Percentiles rank a stretch among this genome's conserved stretches.
phyloP scores from a whole-genome alignment of 805 yeast species.

The Alloascoidea africana region DNA sequence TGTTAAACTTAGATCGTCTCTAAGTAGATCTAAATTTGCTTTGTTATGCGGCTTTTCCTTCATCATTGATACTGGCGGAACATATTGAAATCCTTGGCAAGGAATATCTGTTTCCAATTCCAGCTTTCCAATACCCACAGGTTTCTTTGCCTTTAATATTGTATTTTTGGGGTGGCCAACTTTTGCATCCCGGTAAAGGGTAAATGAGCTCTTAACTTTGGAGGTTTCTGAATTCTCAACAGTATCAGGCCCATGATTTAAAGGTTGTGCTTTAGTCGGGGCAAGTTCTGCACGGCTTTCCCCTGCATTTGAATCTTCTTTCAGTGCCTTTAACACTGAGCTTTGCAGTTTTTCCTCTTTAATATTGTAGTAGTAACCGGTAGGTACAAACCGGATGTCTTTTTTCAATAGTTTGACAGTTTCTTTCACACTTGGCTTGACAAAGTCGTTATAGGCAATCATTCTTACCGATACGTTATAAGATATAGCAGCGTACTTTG shows the following conservation, averaged over 20 bases:
- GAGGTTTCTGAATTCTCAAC: neutral
- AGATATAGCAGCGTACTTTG: neutral
- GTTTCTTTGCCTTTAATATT: too few relatives aligned
- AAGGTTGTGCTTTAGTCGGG: neutral
- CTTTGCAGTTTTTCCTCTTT: slow-evolving; percentile 1
- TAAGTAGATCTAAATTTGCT: too few relatives aligned
- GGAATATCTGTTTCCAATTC: neutral
- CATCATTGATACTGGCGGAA: neutral
- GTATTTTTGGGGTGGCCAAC: too few relatives aligned
- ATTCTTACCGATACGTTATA: neutral
- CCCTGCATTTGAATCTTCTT: neutral
- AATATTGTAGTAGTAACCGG: slow-evolving; percentile 1
- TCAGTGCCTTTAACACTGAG: neutral
- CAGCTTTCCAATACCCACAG: neutral
- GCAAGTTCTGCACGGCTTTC: neutral
- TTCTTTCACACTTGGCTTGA: neutral
- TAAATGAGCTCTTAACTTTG: neutral
- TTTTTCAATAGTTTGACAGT: neutral
- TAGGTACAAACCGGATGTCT: neutral
- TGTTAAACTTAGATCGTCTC: neutral
- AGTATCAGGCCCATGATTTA: neutral
- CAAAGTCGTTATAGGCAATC: neutral
- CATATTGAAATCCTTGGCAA: neutral
- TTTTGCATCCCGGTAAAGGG: too few relatives aligned
- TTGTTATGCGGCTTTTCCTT: neutral